Evolutionary conservation across 139 green algal genomes (phyloP), one percentile per base, ranked within the genome.

Genomic region (Mesotaenium endlicherianum): DNA sequence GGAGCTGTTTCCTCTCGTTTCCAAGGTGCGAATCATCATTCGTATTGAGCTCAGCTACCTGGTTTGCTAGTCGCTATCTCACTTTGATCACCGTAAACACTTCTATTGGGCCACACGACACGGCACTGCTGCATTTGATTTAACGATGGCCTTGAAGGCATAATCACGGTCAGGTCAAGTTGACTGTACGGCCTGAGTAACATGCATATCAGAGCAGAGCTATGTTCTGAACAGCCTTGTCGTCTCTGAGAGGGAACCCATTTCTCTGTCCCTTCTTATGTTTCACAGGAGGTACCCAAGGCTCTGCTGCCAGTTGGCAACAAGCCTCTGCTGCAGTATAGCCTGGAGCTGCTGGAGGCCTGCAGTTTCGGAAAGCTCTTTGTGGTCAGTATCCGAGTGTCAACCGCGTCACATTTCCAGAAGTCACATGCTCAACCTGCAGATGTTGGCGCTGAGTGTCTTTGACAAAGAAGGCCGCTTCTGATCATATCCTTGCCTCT

Each of bases 251-350:
- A 20, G 70, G 41, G 3, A 60, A 50, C 44, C 5, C 26, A 5
- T 50, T 43, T 6, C 4, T 31, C 17, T 45, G 30, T 38, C 36
- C 31, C 31, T 58, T 14, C 14, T 8, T 60, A 38, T 30, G 4
- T 45, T 5, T 78, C 64, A 38, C 72, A 81, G 72, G 43, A 64
- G 39, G 4, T 64, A 3, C 76, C 76, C 26, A 53, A 50, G 42
- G 69, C 80, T 20, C 80, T 86, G 20, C 80, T 86, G 20, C 80
- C 80, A 2, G 80, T 86, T 0, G 80, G 68, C 68, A 86, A 86
- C 69, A n/a, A 36, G 43, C 42, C 80, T 4, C 16, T 86, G 14
- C 67, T 86, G n/a, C 36, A 2, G 17, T 86, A 86, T 64, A 42
- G 39, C 6, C 67, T 86, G 11, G 34, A 70, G 30, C 69, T 70